Evolutionary conservation across 371 early-diverging fungal species (phyloP).

Genomic region (Mucor irregularis): DNA sequence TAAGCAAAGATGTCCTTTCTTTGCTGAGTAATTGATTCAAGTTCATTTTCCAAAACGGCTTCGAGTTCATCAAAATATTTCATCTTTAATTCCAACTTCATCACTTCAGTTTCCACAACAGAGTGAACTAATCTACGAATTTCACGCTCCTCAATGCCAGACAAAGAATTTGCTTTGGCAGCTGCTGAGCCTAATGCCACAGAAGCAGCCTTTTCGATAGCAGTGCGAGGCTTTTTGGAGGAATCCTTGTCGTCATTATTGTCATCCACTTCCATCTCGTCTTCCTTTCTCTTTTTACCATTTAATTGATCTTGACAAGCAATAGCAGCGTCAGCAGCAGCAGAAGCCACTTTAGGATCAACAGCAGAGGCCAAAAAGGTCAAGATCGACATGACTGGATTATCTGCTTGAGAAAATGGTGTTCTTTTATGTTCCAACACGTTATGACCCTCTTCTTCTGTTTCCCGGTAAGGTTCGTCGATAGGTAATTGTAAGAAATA

Average conservation of each 20-base stretch:
- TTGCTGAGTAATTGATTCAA: conserved; percentile 80
- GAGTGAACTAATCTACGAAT: conserved; percentile 75
- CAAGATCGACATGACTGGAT: conserved; percentile 95
- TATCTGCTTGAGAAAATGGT: conserved; percentile 89
- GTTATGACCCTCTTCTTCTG: conserved; percentile 13
- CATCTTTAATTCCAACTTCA: conserved; percentile 90
- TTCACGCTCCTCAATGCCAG: conserved; percentile 77
- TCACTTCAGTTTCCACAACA: conserved; percentile 83
- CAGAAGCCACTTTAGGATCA: conserved; percentile 87
- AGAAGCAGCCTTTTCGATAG: conserved; percentile 61
- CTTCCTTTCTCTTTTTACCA: background rate
- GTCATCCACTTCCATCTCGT: conserved; percentile 37
- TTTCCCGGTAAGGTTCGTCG: conserved; percentile 77
- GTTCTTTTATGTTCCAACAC: conserved; percentile 62
- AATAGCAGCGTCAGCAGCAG: conserved; percentile 63
- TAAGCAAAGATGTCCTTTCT: conserved; percentile 80
- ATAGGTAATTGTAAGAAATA: conserved; percentile 96
- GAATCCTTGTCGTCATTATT: conserved; percentile 29
- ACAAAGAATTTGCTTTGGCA: conserved; percentile 67
- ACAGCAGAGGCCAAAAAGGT: conserved; percentile 94
- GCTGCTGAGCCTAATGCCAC: conserved; percentile 71
- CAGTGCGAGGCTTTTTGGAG: conserved; percentile 39
- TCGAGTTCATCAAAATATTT: conserved; percentile 91
- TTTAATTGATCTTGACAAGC: conserved; percentile 21
- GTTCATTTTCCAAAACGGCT: conserved; percentile 80